Percentiles rank a stretch among this genome's conserved stretches.
These are phyloP conservation scores for Fusarium haematococcum DNA, from an alignment of 2,329 filamentous ascomycete species.

Conservation along the genomic window DNA sequence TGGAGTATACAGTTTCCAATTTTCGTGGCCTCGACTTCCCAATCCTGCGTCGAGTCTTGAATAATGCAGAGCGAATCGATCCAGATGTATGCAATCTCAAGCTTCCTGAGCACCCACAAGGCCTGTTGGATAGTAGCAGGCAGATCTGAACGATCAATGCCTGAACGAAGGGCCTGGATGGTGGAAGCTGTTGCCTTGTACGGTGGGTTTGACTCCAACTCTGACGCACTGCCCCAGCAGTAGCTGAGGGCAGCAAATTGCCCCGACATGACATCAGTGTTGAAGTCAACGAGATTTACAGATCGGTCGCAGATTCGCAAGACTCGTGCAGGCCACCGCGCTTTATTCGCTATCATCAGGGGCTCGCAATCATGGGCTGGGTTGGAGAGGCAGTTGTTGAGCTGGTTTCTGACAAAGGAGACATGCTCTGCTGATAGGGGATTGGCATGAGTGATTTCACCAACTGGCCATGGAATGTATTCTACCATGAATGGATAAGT, in stretches of 20 bases:
- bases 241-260: background rate
- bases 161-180: background rate
- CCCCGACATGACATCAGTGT: background rate
- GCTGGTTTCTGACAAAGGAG: background rate
- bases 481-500: background rate
- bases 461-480: background rate
- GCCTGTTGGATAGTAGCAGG: background rate
- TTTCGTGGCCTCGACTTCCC: background rate
- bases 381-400: background rate
- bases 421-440: background rate
- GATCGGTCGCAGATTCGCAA: background rate
- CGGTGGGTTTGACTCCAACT: background rate
- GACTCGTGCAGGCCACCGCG: background rate
- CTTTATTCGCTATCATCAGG: too few species aligned
- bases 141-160: background rate
- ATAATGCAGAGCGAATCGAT: background rate
- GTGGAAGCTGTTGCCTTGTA: background rate
- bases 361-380: background rate
- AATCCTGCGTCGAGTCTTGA: background rate
- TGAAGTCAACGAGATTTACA: background rate
- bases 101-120: background rate
- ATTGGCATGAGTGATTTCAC: background rate
- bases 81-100: background rate
- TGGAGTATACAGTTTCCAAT: background rate
- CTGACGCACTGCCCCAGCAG: background rate